Base-by-base conservation (phyloP, 2,329 filamentous ascomycete species). In the Blastomyces gilchristii region DNA sequence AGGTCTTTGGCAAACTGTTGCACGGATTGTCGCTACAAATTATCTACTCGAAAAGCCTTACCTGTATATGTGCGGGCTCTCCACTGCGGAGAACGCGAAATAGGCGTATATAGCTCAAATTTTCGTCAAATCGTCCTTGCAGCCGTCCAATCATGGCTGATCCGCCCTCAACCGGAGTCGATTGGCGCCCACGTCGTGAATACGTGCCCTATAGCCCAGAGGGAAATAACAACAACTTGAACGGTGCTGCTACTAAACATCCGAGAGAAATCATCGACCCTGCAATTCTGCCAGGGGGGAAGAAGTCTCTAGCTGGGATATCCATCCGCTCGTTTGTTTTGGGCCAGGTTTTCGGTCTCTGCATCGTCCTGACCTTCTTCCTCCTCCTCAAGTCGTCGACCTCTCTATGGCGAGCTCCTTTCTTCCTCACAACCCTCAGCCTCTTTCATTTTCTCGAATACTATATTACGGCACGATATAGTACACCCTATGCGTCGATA, bases 381-480 rank as follows among this genome's bases (percentile, higher is more conserved):
- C 66, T 71, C 57, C 66, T 71, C 57, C 64, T 71, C 61, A 64
- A 69, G 54, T 67, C 63, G 45, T 64, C 66, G 14, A 77, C 71
- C 50, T 74, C 77, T 4, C 72, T 84, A 62, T 88, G 85, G 85
- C 79, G 85, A 28, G 73, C 84, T 0, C 80, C 81, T 9, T 80
- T 83, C 69, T 80, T 81, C 72, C 67, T 81, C 64, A 67, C 74
- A 47, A 79, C 85, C 16, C 86, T 97, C 58, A 83, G 87, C 34
- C 69, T 88, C 39, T 97, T 97, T 78, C 94, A 99, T 80, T 97
- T 96, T 77, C 86, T 97, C 75, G 94, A 99, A 77, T 99, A 92
- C 80, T 96, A 87, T 82, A 90, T 87, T 41, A 97, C 93, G 0
- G 92, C 93, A 9, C 80, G 82, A 62, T 90, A 89, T 78, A 97